These are phyloP conservation scores for Zymoseptoria brevis DNA, from an alignment of 2,329 filamentous ascomycete genomes.

Conservation along the genomic window DNA sequence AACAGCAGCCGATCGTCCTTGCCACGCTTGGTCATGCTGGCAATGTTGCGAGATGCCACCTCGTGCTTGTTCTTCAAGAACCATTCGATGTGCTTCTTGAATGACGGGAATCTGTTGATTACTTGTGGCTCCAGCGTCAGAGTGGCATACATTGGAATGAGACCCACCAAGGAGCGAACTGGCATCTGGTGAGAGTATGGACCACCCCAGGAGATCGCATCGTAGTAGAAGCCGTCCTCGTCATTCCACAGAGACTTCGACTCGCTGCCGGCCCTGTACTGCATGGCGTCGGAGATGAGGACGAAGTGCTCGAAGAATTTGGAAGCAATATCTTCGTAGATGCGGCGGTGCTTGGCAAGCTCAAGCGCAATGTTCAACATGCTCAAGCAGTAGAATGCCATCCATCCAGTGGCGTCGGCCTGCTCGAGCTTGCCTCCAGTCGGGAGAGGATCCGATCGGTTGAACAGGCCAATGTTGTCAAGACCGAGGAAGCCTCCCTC, in stretches of 20 bases:
- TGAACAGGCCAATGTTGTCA: conserved; percentile 97
- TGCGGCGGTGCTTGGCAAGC: conserved; percentile 87
- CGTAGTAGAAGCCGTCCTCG: conserved; percentile 95
- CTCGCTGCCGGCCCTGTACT: conserved; percentile 57
- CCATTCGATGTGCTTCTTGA: conserved; percentile 91
- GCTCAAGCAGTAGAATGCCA: conserved; percentile 93
- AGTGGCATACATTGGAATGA: conserved; percentile 89
- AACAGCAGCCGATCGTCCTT: conserved; percentile 83
- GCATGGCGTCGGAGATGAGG: conserved; percentile 95
- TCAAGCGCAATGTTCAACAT: conserved; percentile 97
- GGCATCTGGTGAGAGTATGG: conserved; percentile 90
- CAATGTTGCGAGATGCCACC: conserved; percentile 86
- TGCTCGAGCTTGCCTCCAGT: conserved; percentile 92
- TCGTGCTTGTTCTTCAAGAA: conserved; percentile 84
- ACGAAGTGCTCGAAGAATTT: conserved; percentile 99
- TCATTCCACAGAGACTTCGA: conserved; percentile 93
- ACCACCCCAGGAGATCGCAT: conserved; percentile 92
- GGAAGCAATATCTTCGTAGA: conserved; percentile 91
- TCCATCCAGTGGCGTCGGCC: conserved; percentile 96
- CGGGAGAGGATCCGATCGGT: conserved; percentile 87
- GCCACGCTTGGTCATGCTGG: conserved; percentile 81
- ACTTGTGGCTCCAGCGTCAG: conserved; percentile 89
- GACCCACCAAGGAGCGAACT: conserved; percentile 80
- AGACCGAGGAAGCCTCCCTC: conserved; percentile 92
- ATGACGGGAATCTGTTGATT: conserved; percentile 81